Evolutionary conservation across 495 filamentous ascomycete species (phyloP), one percentile per base, ranked within the genome.

Genomic region (Hyaloscypha finlandica): DNA sequence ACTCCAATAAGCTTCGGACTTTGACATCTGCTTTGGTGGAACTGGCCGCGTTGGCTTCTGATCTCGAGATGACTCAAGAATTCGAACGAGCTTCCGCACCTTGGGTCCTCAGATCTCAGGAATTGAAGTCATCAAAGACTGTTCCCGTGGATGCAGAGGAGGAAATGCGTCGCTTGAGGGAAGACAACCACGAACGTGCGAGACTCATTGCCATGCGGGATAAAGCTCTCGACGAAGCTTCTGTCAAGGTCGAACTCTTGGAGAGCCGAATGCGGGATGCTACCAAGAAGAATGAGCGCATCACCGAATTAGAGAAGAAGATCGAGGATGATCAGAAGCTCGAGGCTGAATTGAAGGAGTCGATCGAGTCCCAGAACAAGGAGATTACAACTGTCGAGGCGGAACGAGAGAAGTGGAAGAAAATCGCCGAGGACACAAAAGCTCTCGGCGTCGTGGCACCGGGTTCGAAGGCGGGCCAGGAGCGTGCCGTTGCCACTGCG

Each of bases 221-320:
- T 48, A 81, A 90, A 65, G 81, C 80, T 30, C 79, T 92, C 22
- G 89, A 90, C 69, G 91, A 92, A 37, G 84, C 92, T 11, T 85
- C 87, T 3, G 90, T 97, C 67, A 96, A 96, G 76, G 94, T 97
- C 73, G 95, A 97, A 77, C 91, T 92, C 6, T 89, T 98, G 54
- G 94, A 97, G 74, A 83, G 84, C 29, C 83, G 89, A 19, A 90
- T 88, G 83, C 86, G 90, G 51, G 93, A 96, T 70, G 86, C 91
- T 14, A 85, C 89, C 37, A 90, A 92, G 65, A 88, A 90, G 74
- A 79, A 83, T 29, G 81, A 84, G 31, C 79, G 81, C 29, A 89
- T 93, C 62, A 81, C 80, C 32, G 88, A 89, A 37, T 81, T 92
- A 2, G 89, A 92, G 71, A 75, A 76, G 16, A 76, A 83, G 78